Evolutionary conservation across 257 asterid genomes (phyloP).

Genomic region (Galeopsis tetrahit): DNA sequence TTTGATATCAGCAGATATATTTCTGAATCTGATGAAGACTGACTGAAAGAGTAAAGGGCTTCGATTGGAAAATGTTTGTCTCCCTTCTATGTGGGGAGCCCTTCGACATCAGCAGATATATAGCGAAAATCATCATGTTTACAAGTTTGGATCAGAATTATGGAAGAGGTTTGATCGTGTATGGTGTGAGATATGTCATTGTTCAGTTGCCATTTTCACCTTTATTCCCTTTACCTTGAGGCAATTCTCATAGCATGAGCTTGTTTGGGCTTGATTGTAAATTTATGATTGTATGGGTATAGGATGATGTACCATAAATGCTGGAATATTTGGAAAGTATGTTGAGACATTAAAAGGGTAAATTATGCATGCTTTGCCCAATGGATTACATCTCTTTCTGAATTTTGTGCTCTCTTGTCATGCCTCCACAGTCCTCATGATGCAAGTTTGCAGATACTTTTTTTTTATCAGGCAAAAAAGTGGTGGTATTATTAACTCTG

Average conservation of each 20-base stretch:
- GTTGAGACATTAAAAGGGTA: neutral
- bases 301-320: constrained; percentile 4
- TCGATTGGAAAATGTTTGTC: constrained; percentile 13
- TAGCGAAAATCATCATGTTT: constrained; percentile 9
- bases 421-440: no score
- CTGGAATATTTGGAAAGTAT: constrained; percentile 20
- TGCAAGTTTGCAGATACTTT: no score
- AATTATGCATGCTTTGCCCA: neutral
- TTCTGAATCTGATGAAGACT: constrained; percentile 69
- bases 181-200: neutral
- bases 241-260: constrained; percentile 16
- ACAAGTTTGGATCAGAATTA: constrained; percentile 25
- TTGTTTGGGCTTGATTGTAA: constrained; percentile 12
- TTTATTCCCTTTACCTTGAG: neutral
- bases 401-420: no score
- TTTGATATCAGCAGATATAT: constrained; percentile 71
- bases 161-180: neutral
- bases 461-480: no score
- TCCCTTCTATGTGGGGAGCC: constrained; percentile 9
- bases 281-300: constrained; percentile 6
- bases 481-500: no score
- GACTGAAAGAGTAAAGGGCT: constrained; percentile 44
- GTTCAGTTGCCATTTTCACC: neutral
- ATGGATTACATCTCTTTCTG: no score
- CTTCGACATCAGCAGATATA: neutral